These are phyloP conservation scores for Pistacia vera DNA, from an alignment of 345 rosid species.

Conservation along the genomic window DNA sequence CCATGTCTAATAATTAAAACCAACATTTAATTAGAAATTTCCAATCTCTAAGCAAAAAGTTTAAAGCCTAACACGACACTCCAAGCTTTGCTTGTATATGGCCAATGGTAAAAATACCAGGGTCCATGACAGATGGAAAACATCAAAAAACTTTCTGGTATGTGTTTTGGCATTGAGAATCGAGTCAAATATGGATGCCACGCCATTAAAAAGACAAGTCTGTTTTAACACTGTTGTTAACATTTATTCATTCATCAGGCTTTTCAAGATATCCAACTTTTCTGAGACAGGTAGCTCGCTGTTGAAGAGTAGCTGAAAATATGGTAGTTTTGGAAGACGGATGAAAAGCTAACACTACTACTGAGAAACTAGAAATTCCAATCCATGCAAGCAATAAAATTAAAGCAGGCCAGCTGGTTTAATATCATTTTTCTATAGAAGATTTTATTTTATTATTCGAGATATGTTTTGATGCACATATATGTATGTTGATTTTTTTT, in stretches of 20 bases:
- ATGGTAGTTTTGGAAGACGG: slow-evolving; percentile 36
- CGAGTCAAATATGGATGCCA: slow-evolving; percentile 32
- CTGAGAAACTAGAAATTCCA: not conserved
- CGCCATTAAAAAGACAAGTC: not conserved
- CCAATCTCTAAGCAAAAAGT: slow-evolving; percentile 9
- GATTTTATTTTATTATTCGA: not conserved
- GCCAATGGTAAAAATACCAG: not conserved
- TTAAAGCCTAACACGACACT: slow-evolving; percentile 30
- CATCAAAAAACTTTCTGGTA: not conserved
- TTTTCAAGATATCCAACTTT: slow-evolving; percentile 17
- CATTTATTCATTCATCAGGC: no score
- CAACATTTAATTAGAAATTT: slow-evolving; percentile 22
- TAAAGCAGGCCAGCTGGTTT: slow-evolving; percentile 7
- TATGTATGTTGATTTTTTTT: no score
- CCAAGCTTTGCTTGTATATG: slow-evolving; percentile 2
- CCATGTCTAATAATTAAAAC: slow-evolving; percentile 1
- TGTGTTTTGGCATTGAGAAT: slow-evolving; percentile 2
- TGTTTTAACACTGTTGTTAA: not conserved
- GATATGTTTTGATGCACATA: not conserved
- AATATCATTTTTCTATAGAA: not conserved
- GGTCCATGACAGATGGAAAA: slow-evolving; percentile 21
- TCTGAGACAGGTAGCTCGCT: slow-evolving; percentile 52
- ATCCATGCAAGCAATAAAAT: slow-evolving; percentile 19
- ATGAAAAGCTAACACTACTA: slow-evolving; percentile 22
- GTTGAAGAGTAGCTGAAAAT: slow-evolving; percentile 49